Conservation (phyloP, 1,284 basidiomycete species). For the Rhodotorula sp. region DNA sequence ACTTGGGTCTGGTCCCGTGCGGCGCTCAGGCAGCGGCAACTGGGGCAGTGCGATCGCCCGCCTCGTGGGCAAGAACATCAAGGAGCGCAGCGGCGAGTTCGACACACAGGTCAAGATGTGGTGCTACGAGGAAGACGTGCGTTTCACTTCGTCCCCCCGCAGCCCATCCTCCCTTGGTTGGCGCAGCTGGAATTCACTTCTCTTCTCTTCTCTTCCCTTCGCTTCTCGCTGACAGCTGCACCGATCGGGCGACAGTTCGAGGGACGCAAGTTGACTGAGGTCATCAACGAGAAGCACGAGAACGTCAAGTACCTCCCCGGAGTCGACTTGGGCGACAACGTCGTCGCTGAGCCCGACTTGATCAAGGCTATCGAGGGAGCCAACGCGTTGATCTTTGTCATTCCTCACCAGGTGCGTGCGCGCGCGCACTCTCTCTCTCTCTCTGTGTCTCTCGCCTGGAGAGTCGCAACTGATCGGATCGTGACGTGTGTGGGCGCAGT, state of each 20-base stretch:
- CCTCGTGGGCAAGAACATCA: slow-evolving; percentile 57
- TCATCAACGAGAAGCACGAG: slow-evolving; percentile 55
- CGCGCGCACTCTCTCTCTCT: not conserved
- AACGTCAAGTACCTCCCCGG: slow-evolving; percentile 60
- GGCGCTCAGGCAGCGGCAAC: slow-evolving; percentile 43
- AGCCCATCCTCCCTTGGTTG: no score
- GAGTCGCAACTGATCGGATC: not conserved
- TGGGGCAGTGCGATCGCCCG: slow-evolving; percentile 61
- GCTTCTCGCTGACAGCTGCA: no score
- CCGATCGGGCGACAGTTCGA: slow-evolving; percentile 49
- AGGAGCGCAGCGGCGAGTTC: slow-evolving; percentile 53
- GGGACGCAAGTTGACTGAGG: slow-evolving; percentile 57
- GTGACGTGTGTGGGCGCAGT: slow-evolving; percentile 40
- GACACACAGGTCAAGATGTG: slow-evolving; percentile 57
- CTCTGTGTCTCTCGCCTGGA: no score
- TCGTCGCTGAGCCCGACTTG: slow-evolving; percentile 56
- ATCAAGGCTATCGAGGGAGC: slow-evolving; percentile 57
- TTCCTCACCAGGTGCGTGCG: slow-evolving; percentile 56
- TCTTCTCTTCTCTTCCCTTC: not conserved
- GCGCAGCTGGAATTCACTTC: no score
- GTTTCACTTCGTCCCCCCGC: no score
- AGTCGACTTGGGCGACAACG: slow-evolving; percentile 56
- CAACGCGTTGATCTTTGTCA: slow-evolving; percentile 58
- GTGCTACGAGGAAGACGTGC: slow-evolving; percentile 56
- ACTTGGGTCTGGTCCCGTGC: not conserved